These are phyloP conservation scores for Phytopythium mirpurense DNA, from an alignment of 352 stramenopile genomes.

Conservation along the genomic window DNA sequence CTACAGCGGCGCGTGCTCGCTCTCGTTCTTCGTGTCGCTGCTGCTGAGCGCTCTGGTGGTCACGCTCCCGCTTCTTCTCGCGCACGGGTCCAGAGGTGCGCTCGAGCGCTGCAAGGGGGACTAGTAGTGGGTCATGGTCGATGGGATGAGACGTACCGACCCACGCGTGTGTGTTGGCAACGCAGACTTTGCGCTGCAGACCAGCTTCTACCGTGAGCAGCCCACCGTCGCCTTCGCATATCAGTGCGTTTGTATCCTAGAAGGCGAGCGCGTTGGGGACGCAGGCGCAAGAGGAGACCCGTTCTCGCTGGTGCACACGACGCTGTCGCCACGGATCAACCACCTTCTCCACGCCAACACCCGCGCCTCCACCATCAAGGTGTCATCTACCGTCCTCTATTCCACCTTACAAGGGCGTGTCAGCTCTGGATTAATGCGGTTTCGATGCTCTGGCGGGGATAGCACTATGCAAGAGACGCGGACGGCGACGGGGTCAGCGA, in stretches of 20 bases:
- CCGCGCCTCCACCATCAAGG: conserved; percentile 36
- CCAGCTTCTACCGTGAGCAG: conserved; percentile 60
- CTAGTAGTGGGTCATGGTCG: background rate
- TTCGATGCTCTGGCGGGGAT: conserved; percentile 1
- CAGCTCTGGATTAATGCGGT: background rate
- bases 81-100: conserved; percentile 44
- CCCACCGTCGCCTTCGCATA: conserved; percentile 49
- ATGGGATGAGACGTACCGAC: background rate
- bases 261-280: conserved; percentile 25
- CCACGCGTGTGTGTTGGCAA: conserved; percentile 4
- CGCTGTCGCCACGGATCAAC: conserved; percentile 34
- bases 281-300: conserved; percentile 2
- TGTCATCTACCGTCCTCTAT: background rate
- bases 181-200: conserved; percentile 57
- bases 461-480: conserved; percentile 41
- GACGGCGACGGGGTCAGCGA: conserved; percentile 53
- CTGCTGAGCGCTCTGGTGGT: conserved; percentile 31
- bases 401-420: no score
- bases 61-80: conserved; percentile 51
- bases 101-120: background rate
- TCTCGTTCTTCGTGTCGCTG: conserved; percentile 43
- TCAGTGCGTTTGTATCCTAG: conserved; percentile 52
- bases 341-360: conserved; percentile 34
- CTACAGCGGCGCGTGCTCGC: conserved; percentile 42
- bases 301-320: conserved; percentile 40